Evolutionary conservation across 495 filamentous ascomycete species (phyloP).

Genomic region (Cercophora scortea): DNA sequence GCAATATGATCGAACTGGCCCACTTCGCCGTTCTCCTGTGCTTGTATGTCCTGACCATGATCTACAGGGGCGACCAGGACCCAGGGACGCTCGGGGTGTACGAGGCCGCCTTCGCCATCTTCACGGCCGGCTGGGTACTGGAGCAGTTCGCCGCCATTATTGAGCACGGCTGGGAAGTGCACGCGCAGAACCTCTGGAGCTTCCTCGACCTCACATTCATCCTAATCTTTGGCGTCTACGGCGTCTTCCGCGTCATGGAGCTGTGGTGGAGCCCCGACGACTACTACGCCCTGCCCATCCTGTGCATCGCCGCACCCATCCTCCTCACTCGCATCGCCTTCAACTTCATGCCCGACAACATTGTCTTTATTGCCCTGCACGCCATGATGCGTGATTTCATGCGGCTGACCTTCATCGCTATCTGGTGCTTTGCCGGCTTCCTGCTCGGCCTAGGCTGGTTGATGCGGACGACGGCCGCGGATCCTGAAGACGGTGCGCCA

Average conservation of each 20-base stretch:
- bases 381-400: constrained; percentile 62
- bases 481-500: constrained; percentile 13
- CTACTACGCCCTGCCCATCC: constrained; percentile 47
- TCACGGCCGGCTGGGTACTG: constrained; percentile 51
- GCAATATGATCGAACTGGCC: constrained; percentile 49
- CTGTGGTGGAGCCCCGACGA: constrained; percentile 27
- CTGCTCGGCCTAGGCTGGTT: constrained; percentile 56
- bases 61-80: constrained; percentile 30
- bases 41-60: constrained; percentile 51
- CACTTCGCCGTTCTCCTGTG: constrained; percentile 52
- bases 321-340: constrained; percentile 57
- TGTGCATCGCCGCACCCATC: constrained; percentile 53
- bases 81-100: constrained; percentile 34
- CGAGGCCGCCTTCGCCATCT: constrained; percentile 49
- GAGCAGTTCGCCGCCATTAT: constrained; percentile 56
- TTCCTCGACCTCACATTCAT: constrained; percentile 59
- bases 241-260: constrained; percentile 45
- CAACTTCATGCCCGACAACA: constrained; percentile 59
- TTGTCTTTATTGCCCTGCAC: constrained; percentile 57
- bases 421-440: constrained; percentile 61
- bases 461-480: constrained; percentile 15
- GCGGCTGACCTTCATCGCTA: constrained; percentile 51
- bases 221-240: constrained; percentile 45
- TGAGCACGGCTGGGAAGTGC: constrained; percentile 62
- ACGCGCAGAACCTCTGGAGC: constrained; percentile 61